Evolutionary conservation across 2,329 filamentous ascomycete genomes (phyloP).

Genomic region (Trichoderma polysporum): DNA sequence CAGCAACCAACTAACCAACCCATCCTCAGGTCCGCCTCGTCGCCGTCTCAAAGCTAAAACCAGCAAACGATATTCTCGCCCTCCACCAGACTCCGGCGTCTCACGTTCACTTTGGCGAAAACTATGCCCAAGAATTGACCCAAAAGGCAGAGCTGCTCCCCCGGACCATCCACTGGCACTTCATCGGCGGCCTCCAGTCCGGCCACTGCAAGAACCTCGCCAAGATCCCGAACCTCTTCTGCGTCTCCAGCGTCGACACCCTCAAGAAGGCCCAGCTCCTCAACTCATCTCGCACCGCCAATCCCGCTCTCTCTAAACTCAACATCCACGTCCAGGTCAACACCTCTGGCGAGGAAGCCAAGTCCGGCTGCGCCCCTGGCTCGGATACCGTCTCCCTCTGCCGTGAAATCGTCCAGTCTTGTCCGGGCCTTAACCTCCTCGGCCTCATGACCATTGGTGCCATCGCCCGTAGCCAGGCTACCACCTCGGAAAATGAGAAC

Average conservation of each 20-base stretch:
- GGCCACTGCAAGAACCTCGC: constrained; percentile 87
- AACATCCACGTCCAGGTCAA: constrained; percentile 91
- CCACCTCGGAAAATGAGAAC: constrained; percentile 76
- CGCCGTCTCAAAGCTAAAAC: constrained; percentile 95
- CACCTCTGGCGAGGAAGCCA: constrained; percentile 82
- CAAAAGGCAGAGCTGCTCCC: constrained; percentile 85
- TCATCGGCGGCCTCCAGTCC: constrained; percentile 91
- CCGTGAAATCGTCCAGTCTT: constrained; percentile 65
- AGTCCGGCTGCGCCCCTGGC: constrained; percentile 76
- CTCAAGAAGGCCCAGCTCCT: constrained; percentile 83
- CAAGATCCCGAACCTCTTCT: constrained; percentile 84
- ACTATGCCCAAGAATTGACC: constrained; percentile 86
- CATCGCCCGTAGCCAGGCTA: constrained; percentile 77
- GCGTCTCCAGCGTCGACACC: constrained; percentile 86
- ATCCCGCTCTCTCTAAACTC: constrained; percentile 48
- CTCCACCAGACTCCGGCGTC: constrained; percentile 63
- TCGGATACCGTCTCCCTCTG: constrained; percentile 64
- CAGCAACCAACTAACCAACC: constrained; percentile 23
- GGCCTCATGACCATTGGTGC: constrained; percentile 98
- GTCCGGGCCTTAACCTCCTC: constrained; percentile 70
- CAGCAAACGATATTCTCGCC: constrained; percentile 83
- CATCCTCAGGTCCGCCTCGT: constrained; percentile 74
- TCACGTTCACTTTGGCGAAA: constrained; percentile 89
- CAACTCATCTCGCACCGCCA: constrained; percentile 66
- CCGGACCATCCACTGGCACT: constrained; percentile 81